Percentiles rank a stretch among this genome's conserved stretches.
Conservation (phyloP, 1,139 yeast species). For the Pichia sp. region DNA sequence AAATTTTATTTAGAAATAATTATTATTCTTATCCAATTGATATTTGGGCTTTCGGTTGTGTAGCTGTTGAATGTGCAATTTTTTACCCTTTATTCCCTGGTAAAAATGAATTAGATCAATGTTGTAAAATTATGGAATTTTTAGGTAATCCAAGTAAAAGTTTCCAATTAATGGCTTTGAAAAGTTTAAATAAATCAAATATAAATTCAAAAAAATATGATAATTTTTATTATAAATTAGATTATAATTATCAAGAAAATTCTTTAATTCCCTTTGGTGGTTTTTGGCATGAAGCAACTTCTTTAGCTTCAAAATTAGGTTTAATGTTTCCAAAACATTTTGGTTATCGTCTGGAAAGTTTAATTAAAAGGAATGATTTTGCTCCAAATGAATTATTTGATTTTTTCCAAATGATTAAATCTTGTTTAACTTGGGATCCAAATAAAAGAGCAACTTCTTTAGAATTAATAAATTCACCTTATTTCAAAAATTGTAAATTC, state of each 20-base stretch:
- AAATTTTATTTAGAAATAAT: conserved; percentile 63
- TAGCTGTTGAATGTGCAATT: conserved; percentile 73
- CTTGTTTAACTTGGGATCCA: conserved; percentile 65
- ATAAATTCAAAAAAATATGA: neutral
- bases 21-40: conserved; percentile 73
- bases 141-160: conserved; percentile 57
- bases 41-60: conserved; percentile 91
- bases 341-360: conserved; percentile 33
- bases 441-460: conserved; percentile 42
- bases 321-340: conserved; percentile 41
- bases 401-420: conserved; percentile 44
- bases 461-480: conserved; percentile 41
- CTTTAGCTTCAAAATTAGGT: conserved; percentile 45
- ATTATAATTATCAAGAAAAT: conserved; percentile 2
- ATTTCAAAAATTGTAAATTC: no score
- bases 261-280: conserved; percentile 46
- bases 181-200: conserved; percentile 12
- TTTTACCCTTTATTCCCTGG: conserved; percentile 84
- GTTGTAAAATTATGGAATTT: conserved; percentile 54
- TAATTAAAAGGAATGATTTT: conserved; percentile 35
- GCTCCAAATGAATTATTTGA: conserved; percentile 25
- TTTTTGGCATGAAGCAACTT: conserved; percentile 54
- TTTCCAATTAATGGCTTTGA: conserved; percentile 4
- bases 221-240: neutral
- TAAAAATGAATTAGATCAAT: conserved; percentile 66